Evolutionary conservation across 176 grass and related monocot genomes (phyloP).

Genomic region (Aegilops longissima): DNA sequence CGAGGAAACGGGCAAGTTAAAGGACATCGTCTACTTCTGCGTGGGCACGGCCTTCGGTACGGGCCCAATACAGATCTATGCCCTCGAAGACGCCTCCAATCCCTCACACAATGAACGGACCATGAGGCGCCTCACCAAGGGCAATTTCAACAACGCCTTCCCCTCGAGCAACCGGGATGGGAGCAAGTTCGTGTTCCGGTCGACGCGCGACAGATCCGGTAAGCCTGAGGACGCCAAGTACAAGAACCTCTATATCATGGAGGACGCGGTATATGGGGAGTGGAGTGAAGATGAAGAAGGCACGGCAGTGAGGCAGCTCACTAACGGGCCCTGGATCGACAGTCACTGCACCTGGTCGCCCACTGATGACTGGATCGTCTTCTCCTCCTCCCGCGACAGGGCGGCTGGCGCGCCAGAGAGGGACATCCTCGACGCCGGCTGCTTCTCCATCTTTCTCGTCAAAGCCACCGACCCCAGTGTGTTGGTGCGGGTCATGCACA

Average conservation of each 20-base stretch:
- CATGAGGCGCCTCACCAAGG: background rate
- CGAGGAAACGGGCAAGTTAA: background rate
- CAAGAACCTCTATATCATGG: conserved; percentile 47
- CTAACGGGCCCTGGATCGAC: background rate
- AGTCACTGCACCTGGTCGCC: conserved; percentile 53
- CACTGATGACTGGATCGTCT: conserved; percentile 45
- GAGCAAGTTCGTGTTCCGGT: conserved; percentile 32
- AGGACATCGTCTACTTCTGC: conserved; percentile 40
- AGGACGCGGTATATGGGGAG: background rate
- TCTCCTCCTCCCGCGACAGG: conserved; percentile 46
- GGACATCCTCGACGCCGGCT: conserved; percentile 24
- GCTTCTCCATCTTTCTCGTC: conserved; percentile 22
- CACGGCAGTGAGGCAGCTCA: conserved; percentile 21
- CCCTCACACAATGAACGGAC: background rate
- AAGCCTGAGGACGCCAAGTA: background rate
- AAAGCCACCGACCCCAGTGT: background rate
- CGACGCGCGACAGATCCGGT: background rate
- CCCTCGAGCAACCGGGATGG: conserved; percentile 4
- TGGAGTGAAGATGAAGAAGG: no score
- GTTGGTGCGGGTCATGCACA: conserved; percentile 32
- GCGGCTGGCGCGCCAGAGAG: background rate
- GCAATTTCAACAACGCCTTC: conserved; percentile 27
- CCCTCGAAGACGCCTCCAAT: background rate
- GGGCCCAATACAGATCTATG: background rate
- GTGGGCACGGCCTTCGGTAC: conserved; percentile 28